Evolutionary conservation across 768 basidiomycete genomes (phyloP).

Genomic region (Boletus subcaerulescens): DNA sequence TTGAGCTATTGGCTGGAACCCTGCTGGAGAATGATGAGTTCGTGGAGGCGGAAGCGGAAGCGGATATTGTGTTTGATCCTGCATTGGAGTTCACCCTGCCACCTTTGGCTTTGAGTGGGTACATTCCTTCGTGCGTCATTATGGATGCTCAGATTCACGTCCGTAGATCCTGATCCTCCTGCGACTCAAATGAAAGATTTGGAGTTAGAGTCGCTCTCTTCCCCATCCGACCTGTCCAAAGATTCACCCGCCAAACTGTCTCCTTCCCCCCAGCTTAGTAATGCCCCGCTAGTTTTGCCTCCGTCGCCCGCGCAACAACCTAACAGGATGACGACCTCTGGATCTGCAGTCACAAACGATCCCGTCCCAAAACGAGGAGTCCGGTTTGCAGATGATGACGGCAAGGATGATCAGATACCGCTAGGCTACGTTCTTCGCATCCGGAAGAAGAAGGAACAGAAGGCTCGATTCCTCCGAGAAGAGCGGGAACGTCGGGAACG

Average conservation of each 20-base stretch:
- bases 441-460: slow-evolving; percentile 72
- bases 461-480: slow-evolving; percentile 60
- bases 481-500: slow-evolving; percentile 53
- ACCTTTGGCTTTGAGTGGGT: slow-evolving; percentile 20
- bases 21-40: slow-evolving; percentile 21
- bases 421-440: slow-evolving; percentile 66
- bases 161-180: slow-evolving; percentile 24
- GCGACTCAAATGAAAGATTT: slow-evolving; percentile 6
- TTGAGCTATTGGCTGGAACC: slow-evolving; percentile 62
- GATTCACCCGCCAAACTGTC: background rate
- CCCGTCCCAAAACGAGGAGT: slow-evolving; percentile 48
- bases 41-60: slow-evolving; percentile 3
- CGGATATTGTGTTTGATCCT: slow-evolving; percentile 13
- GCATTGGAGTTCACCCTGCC: slow-evolving; percentile 15
- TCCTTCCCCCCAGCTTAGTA: background rate
- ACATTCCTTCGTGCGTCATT: background rate
- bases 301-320: slow-evolving; percentile 1
- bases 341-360: slow-evolving; percentile 10
- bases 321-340: background rate
- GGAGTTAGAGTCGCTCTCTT: slow-evolving; percentile 1
- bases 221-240: background rate
- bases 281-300: background rate
- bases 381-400: slow-evolving; percentile 60
- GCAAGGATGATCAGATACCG: slow-evolving; percentile 65
- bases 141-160: slow-evolving; percentile 9